These are phyloP conservation scores for Aureobasidium melanogenum DNA, from an alignment of 2,329 filamentous ascomycete genomes.

Conservation along the genomic window DNA sequence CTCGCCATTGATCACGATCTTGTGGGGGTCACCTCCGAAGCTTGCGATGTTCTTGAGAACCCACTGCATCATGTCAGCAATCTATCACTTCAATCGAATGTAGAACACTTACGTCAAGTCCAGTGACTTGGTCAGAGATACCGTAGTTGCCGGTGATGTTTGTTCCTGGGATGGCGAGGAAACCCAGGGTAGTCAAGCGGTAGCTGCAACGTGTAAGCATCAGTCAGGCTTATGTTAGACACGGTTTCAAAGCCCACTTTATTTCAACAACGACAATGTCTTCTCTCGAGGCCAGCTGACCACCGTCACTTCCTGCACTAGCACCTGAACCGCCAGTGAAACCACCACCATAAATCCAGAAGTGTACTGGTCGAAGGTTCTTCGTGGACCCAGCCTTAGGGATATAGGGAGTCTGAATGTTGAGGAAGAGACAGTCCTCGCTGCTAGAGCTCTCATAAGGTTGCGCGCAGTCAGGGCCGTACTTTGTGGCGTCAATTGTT, in stretches of 20 bases:
- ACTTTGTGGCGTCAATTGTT: constrained; percentile 38
- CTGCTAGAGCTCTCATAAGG: constrained; percentile 18
- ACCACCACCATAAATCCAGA: constrained; percentile 49
- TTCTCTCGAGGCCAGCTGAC: constrained; percentile 49
- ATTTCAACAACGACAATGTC: constrained; percentile 52
- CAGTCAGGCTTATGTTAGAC: too few relatives aligned
- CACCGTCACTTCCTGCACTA: constrained; percentile 38
- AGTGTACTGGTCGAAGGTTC: constrained; percentile 39
- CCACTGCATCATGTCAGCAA: constrained; percentile 27
- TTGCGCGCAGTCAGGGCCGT: constrained; percentile 38
- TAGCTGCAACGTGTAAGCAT: constrained; percentile 28
- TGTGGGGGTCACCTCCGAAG: constrained; percentile 40
- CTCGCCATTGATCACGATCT: constrained; percentile 39
- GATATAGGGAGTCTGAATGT: constrained; percentile 39
- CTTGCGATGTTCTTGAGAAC: constrained; percentile 35
- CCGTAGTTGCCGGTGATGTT: constrained; percentile 47
- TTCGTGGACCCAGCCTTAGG: constrained; percentile 31
- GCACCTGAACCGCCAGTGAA: constrained; percentile 41
- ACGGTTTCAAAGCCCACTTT: constrained; percentile 34
- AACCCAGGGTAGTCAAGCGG: constrained; percentile 49
- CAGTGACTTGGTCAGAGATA: constrained; percentile 32
- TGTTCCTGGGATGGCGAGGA: constrained; percentile 48
- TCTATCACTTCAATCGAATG: rapidly evolving
- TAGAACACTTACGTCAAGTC: neutral
- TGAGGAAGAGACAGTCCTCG: constrained; percentile 43